phyloP scores from a whole-genome alignment of 2,329 filamentous ascomycete genomes.

The Emmonsiellopsis sp. region DNA sequence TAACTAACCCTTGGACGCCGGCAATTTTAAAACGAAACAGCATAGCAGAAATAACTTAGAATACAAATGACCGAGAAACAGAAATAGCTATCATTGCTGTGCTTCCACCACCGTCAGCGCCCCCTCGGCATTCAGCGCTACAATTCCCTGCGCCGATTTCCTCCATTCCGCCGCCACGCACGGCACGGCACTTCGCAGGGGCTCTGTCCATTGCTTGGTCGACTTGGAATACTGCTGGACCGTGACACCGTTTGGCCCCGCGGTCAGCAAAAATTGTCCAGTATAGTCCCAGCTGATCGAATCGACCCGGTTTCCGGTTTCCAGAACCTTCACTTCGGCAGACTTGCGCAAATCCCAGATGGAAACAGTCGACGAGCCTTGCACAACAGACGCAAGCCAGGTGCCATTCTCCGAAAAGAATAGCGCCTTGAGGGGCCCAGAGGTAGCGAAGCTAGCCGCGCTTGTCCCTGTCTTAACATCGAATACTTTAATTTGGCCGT shows the following conservation, averaged over 20 bases:
- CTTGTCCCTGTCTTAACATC: conserved; percentile 71
- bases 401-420: conserved; percentile 94
- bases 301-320: conserved; percentile 69
- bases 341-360: conserved; percentile 90
- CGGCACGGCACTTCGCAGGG: conserved; percentile 64
- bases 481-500: conserved; percentile 79
- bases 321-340: conserved; percentile 71
- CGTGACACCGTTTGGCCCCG: conserved; percentile 67
- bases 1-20: not conserved
- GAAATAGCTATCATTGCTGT: conserved; percentile 36
- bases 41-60: conserved; percentile 14
- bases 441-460: conserved; percentile 61
- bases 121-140: conserved; percentile 67
- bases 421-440: conserved; percentile 62
- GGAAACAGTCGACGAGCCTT: conserved; percentile 67
- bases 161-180: conserved; percentile 73
- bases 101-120: conserved; percentile 60
- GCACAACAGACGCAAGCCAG: conserved; percentile 78
- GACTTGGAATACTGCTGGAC: conserved; percentile 86
- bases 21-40: conserved; percentile 5
- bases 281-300: conserved; percentile 86
- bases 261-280: conserved; percentile 80
- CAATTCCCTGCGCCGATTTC: conserved; percentile 59
- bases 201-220: conserved; percentile 81
- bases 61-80: conserved; percentile 10